A percentile compares a stretch with the other conserved stretches of the same genome.
These are phyloP conservation scores for Fusarium devonianum DNA, from an alignment of 2,329 filamentous ascomycete genomes.

Conservation along the genomic window DNA sequence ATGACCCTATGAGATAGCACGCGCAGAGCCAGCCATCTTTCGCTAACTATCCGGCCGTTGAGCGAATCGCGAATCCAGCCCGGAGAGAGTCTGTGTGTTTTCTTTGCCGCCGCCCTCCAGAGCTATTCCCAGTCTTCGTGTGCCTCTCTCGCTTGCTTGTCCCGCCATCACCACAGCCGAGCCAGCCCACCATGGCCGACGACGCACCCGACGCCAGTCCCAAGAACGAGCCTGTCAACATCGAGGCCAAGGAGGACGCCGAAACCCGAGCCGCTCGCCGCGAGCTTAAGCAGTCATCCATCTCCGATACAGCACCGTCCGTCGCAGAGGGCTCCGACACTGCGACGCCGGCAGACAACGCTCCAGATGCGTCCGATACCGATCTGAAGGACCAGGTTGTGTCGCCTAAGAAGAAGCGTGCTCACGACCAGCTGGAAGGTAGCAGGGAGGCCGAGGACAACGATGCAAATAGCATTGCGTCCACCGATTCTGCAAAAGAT, in stretches of 20 bases:
- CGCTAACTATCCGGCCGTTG: not conserved
- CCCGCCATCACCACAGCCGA: conserved; percentile 29
- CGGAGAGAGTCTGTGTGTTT: not conserved
- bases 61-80: not conserved
- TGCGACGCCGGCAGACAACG: conserved; percentile 48
- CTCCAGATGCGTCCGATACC: conserved; percentile 46
- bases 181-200: conserved; percentile 52
- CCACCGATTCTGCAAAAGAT: conserved; percentile 56
- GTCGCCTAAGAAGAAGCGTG: conserved; percentile 73
- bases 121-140: conserved; percentile 5
- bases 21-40: not conserved
- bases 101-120: not conserved
- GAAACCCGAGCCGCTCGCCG: conserved; percentile 69
- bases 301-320: conserved; percentile 57
- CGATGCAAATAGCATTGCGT: conserved; percentile 52
- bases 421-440: conserved; percentile 65
- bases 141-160: conserved; percentile 11
- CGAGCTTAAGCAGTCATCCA: conserved; percentile 69
- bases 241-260: conserved; percentile 62
- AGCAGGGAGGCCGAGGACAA: conserved; percentile 52
- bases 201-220: conserved; percentile 53
- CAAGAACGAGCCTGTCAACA: conserved; percentile 44
- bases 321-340: conserved; percentile 31
- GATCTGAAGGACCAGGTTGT: conserved; percentile 57
- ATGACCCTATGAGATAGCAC: conserved; percentile 7